Conservation (phyloP, 140 eudicot species). For the Ambrosia hybrid region DNA sequence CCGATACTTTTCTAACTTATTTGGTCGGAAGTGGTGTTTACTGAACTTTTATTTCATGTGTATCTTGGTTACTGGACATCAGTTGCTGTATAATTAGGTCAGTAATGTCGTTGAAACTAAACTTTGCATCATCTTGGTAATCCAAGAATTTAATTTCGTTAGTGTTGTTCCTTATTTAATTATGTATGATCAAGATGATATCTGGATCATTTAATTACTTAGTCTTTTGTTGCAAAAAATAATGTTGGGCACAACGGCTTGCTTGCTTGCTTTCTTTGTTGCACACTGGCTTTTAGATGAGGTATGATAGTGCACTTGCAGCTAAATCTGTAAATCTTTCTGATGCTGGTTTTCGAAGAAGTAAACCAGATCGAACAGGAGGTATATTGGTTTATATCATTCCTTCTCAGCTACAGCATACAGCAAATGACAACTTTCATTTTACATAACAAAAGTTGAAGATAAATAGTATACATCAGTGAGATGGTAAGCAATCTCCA, state of each 20-base stretch:
- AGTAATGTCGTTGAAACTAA: slow-evolving; percentile 13
- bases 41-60: slow-evolving; percentile 17
- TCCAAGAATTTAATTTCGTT: not conserved
- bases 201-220: no score
- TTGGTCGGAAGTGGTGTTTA: slow-evolving; percentile 12
- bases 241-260: no score
- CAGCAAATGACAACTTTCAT: not conserved
- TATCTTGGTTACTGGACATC: slow-evolving; percentile 24
- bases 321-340: no score
- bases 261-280: no score
- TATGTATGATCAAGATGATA: not conserved
- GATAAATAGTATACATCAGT: not conserved
- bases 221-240: no score
- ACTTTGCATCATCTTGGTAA: slow-evolving; percentile 6
- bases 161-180: not conserved
- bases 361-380: no score
- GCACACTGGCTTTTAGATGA: no score
- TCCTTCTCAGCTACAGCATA: not conserved
- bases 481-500: no score
- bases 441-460: not conserved
- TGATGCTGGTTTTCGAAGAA: no score
- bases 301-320: no score
- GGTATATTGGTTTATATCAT: not conserved
- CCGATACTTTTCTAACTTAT: slow-evolving; percentile 15
- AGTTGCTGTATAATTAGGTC: slow-evolving; percentile 34